These are phyloP conservation scores for Boletus subparvulus DNA, from an alignment of 768 basidiomycete genomes.

Conservation along the genomic window DNA sequence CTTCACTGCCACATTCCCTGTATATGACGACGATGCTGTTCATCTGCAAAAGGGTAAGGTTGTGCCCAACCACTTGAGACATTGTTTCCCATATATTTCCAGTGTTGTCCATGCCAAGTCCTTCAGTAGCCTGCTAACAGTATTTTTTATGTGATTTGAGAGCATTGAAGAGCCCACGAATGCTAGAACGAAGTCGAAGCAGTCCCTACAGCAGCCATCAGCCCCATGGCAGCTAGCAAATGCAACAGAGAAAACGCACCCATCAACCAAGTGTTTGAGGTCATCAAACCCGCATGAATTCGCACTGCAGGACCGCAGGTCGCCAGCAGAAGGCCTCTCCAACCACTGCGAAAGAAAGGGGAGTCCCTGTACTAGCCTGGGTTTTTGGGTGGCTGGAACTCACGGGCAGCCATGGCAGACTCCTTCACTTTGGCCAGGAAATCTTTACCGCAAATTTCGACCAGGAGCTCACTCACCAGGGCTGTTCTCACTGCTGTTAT, in stretches of 20 bases:
- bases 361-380: background rate
- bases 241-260: background rate
- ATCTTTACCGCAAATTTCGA: background rate
- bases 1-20: background rate
- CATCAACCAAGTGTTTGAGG: background rate
- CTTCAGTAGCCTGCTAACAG: background rate
- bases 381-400: background rate
- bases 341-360: background rate
- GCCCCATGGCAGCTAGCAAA: no score
- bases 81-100: background rate
- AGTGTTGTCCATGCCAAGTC: background rate
- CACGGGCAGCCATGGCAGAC: background rate
- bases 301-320: background rate
- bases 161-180: background rate
- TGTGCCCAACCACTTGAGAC: fast-evolving
- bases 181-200: background rate
- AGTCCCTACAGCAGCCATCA: background rate
- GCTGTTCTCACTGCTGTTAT: fast-evolving
- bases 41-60: background rate
- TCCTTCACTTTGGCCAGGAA: background rate
- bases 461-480: background rate
- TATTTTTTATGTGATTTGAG: no score
- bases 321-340: background rate
- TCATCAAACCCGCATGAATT: background rate
- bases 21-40: background rate